These are phyloP conservation scores for Camelina sativa DNA, from an alignment of 345 rosid genomes.

Conservation along the genomic window DNA sequence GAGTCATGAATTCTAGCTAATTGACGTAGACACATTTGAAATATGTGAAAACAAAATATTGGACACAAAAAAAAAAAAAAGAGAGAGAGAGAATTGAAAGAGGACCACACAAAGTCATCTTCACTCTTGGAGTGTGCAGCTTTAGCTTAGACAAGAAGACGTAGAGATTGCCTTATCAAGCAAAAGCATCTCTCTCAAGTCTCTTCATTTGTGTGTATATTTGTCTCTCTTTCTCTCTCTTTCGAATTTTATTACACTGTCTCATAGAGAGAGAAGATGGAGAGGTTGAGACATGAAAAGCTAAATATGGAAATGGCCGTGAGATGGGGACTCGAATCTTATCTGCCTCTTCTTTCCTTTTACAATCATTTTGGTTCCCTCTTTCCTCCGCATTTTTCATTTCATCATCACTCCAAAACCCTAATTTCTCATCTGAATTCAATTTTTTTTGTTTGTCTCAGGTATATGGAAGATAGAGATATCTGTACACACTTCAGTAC, in stretches of 20 bases:
- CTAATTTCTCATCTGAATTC: conserved; percentile 19
- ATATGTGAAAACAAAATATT: conserved; percentile 4
- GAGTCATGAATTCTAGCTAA: conserved; percentile 18
- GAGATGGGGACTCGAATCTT: conserved; percentile 48
- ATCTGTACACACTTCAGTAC: background rate
- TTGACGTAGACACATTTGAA: conserved; percentile 21
- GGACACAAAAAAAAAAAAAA: background rate
- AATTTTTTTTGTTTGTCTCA: background rate
- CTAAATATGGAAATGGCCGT: conserved; percentile 49
- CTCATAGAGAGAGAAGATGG: conserved; percentile 24
- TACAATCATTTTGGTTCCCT: conserved; percentile 55
- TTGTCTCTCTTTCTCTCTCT: conserved; percentile 26
- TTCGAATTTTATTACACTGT: background rate
- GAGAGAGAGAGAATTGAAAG: conserved; percentile 1
- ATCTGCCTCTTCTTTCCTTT: conserved; percentile 49
- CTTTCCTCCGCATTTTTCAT: conserved; percentile 37
- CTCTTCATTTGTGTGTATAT: conserved; percentile 36
- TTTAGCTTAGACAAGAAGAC: conserved; percentile 40
- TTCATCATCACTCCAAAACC: conserved; percentile 28
- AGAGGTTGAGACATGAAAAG: conserved; percentile 53
- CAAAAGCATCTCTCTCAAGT: conserved; percentile 42
- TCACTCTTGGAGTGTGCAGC: conserved; percentile 41
- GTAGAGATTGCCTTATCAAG: conserved; percentile 48
- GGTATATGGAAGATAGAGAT: background rate
- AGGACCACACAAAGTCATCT: conserved; percentile 43